Evolutionary conservation across 1,284 basidiomycete genomes (phyloP).

Genomic region (Termitomyces sp.): DNA sequence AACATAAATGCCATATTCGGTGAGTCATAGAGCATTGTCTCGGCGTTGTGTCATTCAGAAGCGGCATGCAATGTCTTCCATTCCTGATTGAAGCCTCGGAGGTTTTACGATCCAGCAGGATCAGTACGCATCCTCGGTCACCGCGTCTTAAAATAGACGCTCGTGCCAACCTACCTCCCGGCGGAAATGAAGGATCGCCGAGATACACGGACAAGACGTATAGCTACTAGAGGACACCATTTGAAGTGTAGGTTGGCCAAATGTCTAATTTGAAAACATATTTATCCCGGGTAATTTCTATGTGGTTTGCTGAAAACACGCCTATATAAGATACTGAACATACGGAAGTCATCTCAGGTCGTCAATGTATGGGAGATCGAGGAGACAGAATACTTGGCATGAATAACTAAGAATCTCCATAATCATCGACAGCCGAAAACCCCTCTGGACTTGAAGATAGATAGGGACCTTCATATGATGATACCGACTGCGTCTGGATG

Average conservation of each 20-base stretch:
- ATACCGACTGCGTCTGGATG: conserved; percentile 30
- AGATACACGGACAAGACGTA: conserved; percentile 1
- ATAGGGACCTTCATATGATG: conserved; percentile 33
- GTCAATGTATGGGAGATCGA: background rate
- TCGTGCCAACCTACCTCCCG: conserved; percentile 10
- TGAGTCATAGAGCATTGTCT: conserved; percentile 5
- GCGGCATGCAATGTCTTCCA: conserved; percentile 5
- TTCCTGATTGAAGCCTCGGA: conserved; percentile 9
- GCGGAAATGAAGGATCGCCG: conserved; percentile 8
- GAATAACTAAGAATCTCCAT: conserved; percentile 23
- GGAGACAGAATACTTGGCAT: background rate
- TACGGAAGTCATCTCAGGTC: conserved; percentile 1
- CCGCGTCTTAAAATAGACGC: conserved; percentile 12
- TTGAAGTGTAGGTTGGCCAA: background rate
- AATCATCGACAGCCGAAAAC: conserved; percentile 35
- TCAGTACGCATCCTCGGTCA: conserved; percentile 14
- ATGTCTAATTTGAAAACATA: background rate
- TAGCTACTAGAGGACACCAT: background rate
- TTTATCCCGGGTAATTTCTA: background rate
- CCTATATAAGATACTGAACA: conserved; percentile 1
- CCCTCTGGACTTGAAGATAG: conserved; percentile 35
- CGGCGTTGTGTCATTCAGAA: conserved; percentile 5
- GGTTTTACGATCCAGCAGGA: conserved; percentile 5
- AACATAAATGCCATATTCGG: background rate
- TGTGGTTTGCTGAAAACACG: background rate